Conservation (phyloP, 208 protist genomes). For the Naegleria gruberi region DNA sequence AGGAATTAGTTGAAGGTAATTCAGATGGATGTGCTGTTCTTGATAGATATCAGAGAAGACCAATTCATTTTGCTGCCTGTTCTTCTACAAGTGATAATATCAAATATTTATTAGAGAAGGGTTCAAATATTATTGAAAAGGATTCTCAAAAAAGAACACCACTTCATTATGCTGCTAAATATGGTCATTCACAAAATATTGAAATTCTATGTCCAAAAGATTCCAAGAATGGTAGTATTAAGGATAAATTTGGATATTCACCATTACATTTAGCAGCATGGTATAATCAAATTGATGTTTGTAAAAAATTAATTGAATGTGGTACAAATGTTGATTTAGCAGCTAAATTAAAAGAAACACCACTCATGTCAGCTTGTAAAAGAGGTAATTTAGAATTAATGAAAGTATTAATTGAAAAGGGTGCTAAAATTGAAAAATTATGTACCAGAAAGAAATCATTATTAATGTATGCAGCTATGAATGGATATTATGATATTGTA, state of each 20-base stretch:
- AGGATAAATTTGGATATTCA: not conserved
- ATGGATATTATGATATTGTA: slow-evolving; percentile 22
- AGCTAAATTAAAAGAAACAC: not conserved
- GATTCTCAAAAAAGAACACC: not conserved
- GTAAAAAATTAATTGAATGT: not conserved
- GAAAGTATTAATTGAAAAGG: not conserved
- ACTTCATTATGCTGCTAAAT: not conserved
- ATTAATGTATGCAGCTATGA: not conserved
- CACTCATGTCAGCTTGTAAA: not conserved
- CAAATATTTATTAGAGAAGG: not conserved
- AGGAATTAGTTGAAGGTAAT: not conserved
- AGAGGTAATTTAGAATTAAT: not conserved
- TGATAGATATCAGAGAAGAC: not conserved
- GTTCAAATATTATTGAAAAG: not conserved
- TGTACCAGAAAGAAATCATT: not conserved
- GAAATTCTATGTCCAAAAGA: not conserved
- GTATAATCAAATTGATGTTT: not conserved
- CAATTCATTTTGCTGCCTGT: slow-evolving; percentile 21
- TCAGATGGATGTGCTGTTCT: not conserved
- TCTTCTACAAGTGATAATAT: not conserved
- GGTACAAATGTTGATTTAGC: too few species aligned
- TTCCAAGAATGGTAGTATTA: not conserved
- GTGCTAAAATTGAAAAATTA: not conserved
- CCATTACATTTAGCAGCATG: slow-evolving; percentile 5
- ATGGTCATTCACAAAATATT: not conserved